phyloP scores from a whole-genome alignment of 2,329 filamentous ascomycete species.

The Claviceps fusiformis region DNA sequence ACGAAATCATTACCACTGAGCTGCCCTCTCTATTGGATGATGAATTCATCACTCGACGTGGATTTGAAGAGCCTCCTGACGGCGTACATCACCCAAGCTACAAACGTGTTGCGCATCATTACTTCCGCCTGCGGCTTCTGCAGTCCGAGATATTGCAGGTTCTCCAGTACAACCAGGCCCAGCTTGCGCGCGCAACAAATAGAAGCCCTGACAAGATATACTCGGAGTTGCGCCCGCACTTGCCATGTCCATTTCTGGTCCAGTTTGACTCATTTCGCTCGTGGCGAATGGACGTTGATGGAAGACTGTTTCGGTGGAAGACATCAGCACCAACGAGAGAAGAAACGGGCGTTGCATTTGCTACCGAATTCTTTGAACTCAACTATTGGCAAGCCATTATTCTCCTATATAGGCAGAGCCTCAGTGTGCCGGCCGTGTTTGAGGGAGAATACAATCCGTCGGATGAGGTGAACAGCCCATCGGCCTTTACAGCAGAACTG shows the following conservation, averaged over 20 bases:
- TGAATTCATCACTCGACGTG: constrained; percentile 67
- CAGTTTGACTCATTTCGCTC: constrained; percentile 74
- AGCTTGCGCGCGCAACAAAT: constrained; percentile 55
- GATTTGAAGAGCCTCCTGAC: constrained; percentile 49
- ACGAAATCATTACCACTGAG: constrained; percentile 90
- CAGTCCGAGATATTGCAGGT: constrained; percentile 95
- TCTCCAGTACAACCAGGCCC: constrained; percentile 79
- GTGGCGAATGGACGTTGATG: constrained; percentile 81
- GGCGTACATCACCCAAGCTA: constrained; percentile 59
- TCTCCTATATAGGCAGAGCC: constrained; percentile 84
- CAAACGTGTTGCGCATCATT: constrained; percentile 83
- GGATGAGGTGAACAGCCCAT: constrained; percentile 49
- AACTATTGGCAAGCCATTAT: constrained; percentile 98
- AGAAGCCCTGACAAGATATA: constrained; percentile 51
- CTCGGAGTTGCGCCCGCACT: constrained; percentile 60
- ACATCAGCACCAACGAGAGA: constrained; percentile 61
- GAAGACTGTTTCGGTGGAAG: constrained; percentile 75
- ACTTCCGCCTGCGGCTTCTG: constrained; percentile 73
- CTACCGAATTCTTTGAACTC: constrained; percentile 76
- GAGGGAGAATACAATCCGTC: constrained; percentile 62
- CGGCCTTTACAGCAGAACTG: constrained; percentile 48
- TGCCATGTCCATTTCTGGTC: constrained; percentile 74
- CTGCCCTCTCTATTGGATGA: constrained; percentile 86
- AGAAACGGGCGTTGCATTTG: constrained; percentile 80
- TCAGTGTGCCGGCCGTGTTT: constrained; percentile 73